Evolutionary conservation across 805 yeast genomes (phyloP).

Genomic region (Cyberlindnera meyerae): DNA sequence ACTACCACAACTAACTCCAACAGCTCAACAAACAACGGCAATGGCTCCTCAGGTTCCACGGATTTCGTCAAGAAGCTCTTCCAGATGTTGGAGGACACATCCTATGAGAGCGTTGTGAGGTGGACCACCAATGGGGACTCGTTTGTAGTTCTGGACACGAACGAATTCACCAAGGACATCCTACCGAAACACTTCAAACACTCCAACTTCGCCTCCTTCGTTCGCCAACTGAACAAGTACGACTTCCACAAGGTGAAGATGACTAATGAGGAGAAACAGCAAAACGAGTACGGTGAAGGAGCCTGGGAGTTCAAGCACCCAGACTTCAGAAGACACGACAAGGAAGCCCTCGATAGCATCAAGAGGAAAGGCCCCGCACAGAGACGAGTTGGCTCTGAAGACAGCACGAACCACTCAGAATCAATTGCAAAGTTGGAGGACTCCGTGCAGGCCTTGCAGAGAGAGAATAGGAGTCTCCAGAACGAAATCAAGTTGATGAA

Average conservation of each 20-base stretch:
- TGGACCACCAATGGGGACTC: constrained; percentile 88
- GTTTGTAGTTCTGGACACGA: constrained; percentile 85
- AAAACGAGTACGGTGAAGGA: constrained; percentile 60
- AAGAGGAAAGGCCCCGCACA: constrained; percentile 71
- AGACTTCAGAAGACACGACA: constrained; percentile 70
- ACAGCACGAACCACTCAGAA: constrained; percentile 18
- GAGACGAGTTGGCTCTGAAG: constrained; percentile 36
- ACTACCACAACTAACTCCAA: too few relatives aligned
- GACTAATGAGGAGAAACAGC: constrained; percentile 54
- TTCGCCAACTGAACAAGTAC: constrained; percentile 91
- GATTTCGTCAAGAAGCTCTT: constrained; percentile 77
- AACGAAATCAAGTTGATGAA: constrained; percentile 39
- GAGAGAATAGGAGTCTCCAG: constrained; percentile 30
- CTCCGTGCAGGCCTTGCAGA: constrained; percentile 11
- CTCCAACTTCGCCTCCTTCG: constrained; percentile 90
- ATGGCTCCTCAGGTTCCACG: constrained; percentile 51
- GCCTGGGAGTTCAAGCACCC: constrained; percentile 97
- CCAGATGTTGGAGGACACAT: constrained; percentile 79
- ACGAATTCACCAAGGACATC: constrained; percentile 82
- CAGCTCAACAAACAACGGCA: too few relatives aligned
- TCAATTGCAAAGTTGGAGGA: constrained; percentile 19
- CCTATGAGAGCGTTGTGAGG: constrained; percentile 68
- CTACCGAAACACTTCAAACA: constrained; percentile 93
- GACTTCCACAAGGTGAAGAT: constrained; percentile 94
- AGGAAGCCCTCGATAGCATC: constrained; percentile 78